phyloP scores from a whole-genome alignment of 2,329 filamentous ascomycete species.

The Chaetomium sp. region DNA sequence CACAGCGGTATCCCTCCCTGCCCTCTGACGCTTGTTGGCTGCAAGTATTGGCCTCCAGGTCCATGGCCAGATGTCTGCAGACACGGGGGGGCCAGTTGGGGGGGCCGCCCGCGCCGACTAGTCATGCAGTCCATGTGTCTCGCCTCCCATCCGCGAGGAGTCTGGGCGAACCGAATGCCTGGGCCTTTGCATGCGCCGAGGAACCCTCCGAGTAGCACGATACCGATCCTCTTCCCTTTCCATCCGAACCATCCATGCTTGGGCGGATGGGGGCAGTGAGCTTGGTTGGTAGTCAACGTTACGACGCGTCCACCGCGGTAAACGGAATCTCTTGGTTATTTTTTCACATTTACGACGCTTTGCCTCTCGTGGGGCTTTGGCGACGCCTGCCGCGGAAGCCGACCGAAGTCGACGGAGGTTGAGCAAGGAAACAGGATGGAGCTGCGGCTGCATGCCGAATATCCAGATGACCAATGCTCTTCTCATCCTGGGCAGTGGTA shows the following conservation, averaged over 20 bases:
- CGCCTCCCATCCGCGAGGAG: not conserved
- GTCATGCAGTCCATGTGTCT: not conserved
- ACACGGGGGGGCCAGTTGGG: slow-evolving; percentile 11
- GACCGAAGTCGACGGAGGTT: not conserved
- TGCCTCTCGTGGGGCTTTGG: not conserved
- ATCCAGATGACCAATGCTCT: not conserved
- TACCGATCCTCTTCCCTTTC: not conserved
- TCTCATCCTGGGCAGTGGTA: not conserved
- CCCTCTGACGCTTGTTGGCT: not conserved
- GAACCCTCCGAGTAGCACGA: slow-evolving; percentile 1
- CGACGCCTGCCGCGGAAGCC: slow-evolving; percentile 13
- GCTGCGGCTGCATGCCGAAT: not conserved
- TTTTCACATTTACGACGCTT: not conserved
- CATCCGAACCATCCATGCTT: not conserved
- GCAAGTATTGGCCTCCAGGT: not conserved
- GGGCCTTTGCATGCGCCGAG: not conserved
- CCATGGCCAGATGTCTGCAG: slow-evolving; percentile 10
- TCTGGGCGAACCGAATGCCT: not conserved
- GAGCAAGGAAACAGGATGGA: not conserved
- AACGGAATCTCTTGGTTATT: not conserved
- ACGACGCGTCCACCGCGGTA: slow-evolving; percentile 3
- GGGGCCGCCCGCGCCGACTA: slow-evolving; percentile 1
- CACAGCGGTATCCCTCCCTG: not conserved
- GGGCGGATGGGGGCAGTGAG: not conserved
- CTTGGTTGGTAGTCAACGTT: not conserved